phyloP scores from a whole-genome alignment of 345 rosid species.

The Ceriops decandra region DNA sequence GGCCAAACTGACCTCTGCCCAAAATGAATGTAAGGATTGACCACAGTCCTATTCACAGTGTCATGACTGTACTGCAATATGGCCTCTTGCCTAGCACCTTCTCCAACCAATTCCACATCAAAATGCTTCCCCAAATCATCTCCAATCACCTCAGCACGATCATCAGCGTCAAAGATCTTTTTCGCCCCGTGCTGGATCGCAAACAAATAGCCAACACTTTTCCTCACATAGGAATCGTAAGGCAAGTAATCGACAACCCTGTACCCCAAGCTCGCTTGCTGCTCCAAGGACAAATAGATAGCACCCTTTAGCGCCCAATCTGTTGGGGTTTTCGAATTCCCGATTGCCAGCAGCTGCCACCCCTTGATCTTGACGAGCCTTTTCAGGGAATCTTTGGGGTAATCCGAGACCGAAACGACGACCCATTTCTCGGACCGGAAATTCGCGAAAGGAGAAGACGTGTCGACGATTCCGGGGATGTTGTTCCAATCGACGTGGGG shows the following conservation, averaged over 20 bases:
- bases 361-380: slow-evolving; percentile 68
- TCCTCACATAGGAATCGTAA: slow-evolving; percentile 82
- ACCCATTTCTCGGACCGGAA: slow-evolving; percentile 87
- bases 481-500: slow-evolving; percentile 78
- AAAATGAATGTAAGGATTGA: slow-evolving; percentile 89
- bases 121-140: slow-evolving; percentile 83
- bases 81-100: slow-evolving; percentile 73
- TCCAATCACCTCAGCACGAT: slow-evolving; percentile 83
- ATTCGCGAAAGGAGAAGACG: slow-evolving; percentile 55
- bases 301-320: slow-evolving; percentile 93
- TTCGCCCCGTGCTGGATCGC: slow-evolving; percentile 97
- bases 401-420: slow-evolving; percentile 70
- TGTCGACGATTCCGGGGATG: slow-evolving; percentile 49
- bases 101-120: slow-evolving; percentile 84
- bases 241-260: slow-evolving; percentile 75
- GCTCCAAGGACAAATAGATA: slow-evolving; percentile 75
- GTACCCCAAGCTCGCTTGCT: slow-evolving; percentile 75
- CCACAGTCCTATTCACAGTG: slow-evolving; percentile 65
- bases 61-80: slow-evolving; percentile 91
- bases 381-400: slow-evolving; percentile 65
- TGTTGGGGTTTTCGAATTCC: slow-evolving; percentile 72
- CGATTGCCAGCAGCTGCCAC: slow-evolving; percentile 91
- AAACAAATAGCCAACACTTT: slow-evolving; percentile 84
- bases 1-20: slow-evolving; percentile 99
- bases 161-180: slow-evolving; percentile 90